These are phyloP conservation scores for Furcasterigmium sp. DNA, from an alignment of 2,329 filamentous ascomycete species.

Conservation along the genomic window DNA sequence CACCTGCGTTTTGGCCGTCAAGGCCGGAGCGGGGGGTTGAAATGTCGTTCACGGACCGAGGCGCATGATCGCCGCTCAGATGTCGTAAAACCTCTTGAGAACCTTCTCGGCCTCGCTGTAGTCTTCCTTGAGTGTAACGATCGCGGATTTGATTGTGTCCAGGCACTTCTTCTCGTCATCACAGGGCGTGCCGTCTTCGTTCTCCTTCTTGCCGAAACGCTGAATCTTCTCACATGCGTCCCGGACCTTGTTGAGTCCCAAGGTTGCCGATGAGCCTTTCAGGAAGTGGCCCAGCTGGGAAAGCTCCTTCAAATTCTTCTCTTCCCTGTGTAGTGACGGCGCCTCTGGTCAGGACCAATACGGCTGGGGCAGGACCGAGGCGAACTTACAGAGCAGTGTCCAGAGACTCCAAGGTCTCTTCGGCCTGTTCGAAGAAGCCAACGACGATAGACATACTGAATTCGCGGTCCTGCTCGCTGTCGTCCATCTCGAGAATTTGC, in stretches of 20 bases:
- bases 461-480: constrained; percentile 75
- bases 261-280: constrained; percentile 92
- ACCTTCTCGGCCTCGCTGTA: constrained; percentile 67
- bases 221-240: constrained; percentile 97
- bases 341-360: constrained; percentile 6
- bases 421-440: constrained; percentile 89
- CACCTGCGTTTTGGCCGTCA: no score
- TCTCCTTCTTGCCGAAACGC: constrained; percentile 79
- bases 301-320: constrained; percentile 65
- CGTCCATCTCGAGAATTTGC: constrained; percentile 98
- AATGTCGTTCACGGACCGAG: no score
- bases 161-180: constrained; percentile 64
- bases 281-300: constrained; percentile 90
- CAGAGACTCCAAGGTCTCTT: constrained; percentile 82
- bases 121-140: constrained; percentile 69
- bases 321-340: constrained; percentile 42
- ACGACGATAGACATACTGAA: constrained; percentile 87
- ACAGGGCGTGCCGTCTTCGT: constrained; percentile 66
- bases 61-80: background rate
- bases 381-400: constrained; percentile 70
- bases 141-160: constrained; percentile 61
- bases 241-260: constrained; percentile 85
- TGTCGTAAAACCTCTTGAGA: constrained; percentile 61
- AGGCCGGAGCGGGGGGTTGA: no score
- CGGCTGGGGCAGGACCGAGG: constrained; percentile 2